Conservation (phyloP, 1,284 basidiomycete species). For the Heterobasidion occidentale region DNA sequence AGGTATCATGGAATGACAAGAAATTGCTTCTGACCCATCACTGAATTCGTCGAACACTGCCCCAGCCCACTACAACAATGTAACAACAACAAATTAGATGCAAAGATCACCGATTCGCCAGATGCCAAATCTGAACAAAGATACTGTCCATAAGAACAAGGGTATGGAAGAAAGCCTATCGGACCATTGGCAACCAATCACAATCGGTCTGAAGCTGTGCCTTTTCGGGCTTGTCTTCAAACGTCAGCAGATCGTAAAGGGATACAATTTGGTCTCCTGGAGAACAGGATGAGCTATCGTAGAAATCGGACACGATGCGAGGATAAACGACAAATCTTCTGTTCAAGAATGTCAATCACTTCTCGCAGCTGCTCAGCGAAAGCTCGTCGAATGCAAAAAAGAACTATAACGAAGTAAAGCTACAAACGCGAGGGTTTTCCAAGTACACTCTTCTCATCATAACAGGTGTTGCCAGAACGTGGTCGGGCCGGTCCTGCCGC, state of each 20-base stretch:
- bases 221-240: constrained; percentile 51
- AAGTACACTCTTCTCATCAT: too few relatives aligned
- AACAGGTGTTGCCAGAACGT: too few relatives aligned
- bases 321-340: constrained; percentile 50
- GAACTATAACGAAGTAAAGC: neutral
- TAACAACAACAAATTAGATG: too few relatives aligned
- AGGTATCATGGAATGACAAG: too few relatives aligned
- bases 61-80: too few relatives aligned
- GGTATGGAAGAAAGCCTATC: too few relatives aligned
- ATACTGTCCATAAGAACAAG: too few relatives aligned
- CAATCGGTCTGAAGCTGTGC: too few relatives aligned
- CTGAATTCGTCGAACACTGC: too few relatives aligned
- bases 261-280: constrained; percentile 83
- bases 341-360: constrained; percentile 83
- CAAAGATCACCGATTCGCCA: neutral
- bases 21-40: too few relatives aligned
- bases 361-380: constrained; percentile 80
- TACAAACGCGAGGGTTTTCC: neutral
- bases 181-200: too few relatives aligned
- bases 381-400: constrained; percentile 48
- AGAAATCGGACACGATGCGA: neutral
- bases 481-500: too few relatives aligned
- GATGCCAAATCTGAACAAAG: neutral
- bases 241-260: constrained; percentile 70
- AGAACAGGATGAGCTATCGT: neutral